Base-by-base conservation (phyloP, 2,329 filamentous ascomycete species). In the Hysterium pulicare region DNA sequence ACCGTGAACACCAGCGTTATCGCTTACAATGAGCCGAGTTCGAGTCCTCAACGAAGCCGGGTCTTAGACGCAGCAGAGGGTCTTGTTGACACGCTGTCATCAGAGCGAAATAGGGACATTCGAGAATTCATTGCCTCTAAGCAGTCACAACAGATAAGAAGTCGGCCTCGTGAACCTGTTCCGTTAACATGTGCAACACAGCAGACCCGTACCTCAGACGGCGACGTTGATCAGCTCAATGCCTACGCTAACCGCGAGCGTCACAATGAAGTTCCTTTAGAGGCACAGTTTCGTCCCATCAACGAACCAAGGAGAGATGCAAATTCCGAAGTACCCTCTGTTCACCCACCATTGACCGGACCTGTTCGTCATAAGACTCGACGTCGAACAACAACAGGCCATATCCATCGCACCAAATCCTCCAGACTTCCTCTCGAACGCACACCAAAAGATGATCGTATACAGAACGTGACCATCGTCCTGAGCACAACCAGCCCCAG, bases 341-440 rank as follows among this genome's bases (percentile, higher is more conserved):
- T n/a, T n/a, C n/a, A n/a, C n/a, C n/a, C n/a, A n/a, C n/a, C n/a
- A n/a, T n/a, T n/a, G n/a, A n/a, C n/a, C n/a, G n/a, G n/a, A n/a
- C n/a, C n/a, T n/a, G n/a, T n/a, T n/a, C n/a, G n/a, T n/a, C n/a
- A n/a, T n/a, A n/a, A n/a, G n/a, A n/a, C n/a, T n/a, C n/a, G n/a
- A n/a, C n/a, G 54, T 16, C 49, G 51, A 8, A 48, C 43, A 15
- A 51, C 49, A 33, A 51, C 50, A 2, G 37, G 37, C 15, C 56
- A 53, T 28, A 34, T 49, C 4, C 48, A 41, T 4, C 60, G 63
- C 3, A 62, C 54, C 4, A 67, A 62, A 35, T 69, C 69, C 1
- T 64, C 61, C 1, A 55, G 45, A 8, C 53, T 72, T 1, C 64
- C 67, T 0, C 62, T 73, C 5, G 67, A 73, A 44, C 59, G 58